Conservation (phyloP, 495 filamentous ascomycete species). For the Penicillium verhagenii region DNA sequence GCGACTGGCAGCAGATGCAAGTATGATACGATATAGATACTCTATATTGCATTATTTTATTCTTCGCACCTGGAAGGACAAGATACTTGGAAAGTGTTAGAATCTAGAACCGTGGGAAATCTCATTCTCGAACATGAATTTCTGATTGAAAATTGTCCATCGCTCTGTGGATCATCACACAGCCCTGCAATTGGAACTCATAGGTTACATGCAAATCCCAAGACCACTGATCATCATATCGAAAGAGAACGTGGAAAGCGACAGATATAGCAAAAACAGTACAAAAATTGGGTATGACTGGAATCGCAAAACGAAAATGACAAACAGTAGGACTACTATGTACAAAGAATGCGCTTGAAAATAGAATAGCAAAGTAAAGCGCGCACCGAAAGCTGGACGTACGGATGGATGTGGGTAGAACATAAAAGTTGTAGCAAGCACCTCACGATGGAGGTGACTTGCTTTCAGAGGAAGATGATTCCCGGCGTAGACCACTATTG, state of each 20-base stretch:
- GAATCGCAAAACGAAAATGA: neutral
- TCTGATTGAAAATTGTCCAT: too few relatives aligned
- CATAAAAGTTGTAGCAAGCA: neutral
- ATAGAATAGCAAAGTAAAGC: neutral
- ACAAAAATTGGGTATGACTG: neutral
- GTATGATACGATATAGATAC: too few relatives aligned
- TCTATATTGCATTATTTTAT: too few relatives aligned
- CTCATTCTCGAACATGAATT: too few relatives aligned
- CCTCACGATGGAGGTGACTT: conserved; percentile 8
- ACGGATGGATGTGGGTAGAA: neutral
- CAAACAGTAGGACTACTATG: neutral
- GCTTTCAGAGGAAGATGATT: conserved; percentile 9
- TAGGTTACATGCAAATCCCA: neutral
- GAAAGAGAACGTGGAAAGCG: neutral
- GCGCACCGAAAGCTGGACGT: neutral
- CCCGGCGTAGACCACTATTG: conserved; percentile 44
- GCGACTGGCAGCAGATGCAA: too few relatives aligned
- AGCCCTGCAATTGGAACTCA: too few relatives aligned
- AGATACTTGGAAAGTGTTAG: too few relatives aligned
- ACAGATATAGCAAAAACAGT: neutral
- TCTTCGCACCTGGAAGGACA: too few relatives aligned
- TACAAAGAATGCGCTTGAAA: conserved; percentile 1
- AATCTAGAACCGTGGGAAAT: too few relatives aligned
- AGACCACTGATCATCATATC: neutral
- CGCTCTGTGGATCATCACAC: too few relatives aligned